Evolutionary conservation across 305 asterid genomes (phyloP), one percentile per base, ranked within the genome.

Genomic region (Fraxinus sp.): DNA sequence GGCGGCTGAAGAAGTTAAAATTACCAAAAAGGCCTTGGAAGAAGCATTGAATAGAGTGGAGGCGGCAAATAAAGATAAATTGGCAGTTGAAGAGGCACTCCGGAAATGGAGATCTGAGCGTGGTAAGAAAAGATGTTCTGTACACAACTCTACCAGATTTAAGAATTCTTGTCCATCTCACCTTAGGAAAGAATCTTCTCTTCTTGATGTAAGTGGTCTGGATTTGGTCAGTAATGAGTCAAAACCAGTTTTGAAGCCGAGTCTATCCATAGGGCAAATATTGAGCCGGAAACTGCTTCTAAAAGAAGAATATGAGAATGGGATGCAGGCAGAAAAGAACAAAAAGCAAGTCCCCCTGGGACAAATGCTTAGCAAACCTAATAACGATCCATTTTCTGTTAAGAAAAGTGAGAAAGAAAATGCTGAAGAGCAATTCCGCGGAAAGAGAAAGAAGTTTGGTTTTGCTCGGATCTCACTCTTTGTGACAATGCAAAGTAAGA

Each of bases 71-170:
- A 84, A 55, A 78, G 96, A 92, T 39, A 94, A 95, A 79, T 80
- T 94, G n/a, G 97, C 91, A 5, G 97, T 94, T 10, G 98, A 95
- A 84, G 99, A 90, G 85, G 98, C 97, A 62, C 90, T 95, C 24
- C 82, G 97, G 11, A 88, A 84, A 33, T 95, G 99, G 99, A 93
- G 98, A 89, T 94, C 97, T 20, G 96, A 93, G 77, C 93, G 89
- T n/a, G 93, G 97, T 2, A 93, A 91, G 80, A 93, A 90, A 70
- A 89, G 93, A 18, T 91, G 94, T 7, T 78, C 89, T 1, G 78
- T 89, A 11, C 92, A 90, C 30, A 89, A 80, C 81, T 78, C 89
- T 0, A 81, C 94, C 46, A 95, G 90, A 84, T 94, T 95, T 88
- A 95, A 95, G 89, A 90, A 93, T 62, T 84, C 93, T 11, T 86